Base-by-base conservation (phyloP, 306 rosid species). In the Argentina anserina region DNA sequence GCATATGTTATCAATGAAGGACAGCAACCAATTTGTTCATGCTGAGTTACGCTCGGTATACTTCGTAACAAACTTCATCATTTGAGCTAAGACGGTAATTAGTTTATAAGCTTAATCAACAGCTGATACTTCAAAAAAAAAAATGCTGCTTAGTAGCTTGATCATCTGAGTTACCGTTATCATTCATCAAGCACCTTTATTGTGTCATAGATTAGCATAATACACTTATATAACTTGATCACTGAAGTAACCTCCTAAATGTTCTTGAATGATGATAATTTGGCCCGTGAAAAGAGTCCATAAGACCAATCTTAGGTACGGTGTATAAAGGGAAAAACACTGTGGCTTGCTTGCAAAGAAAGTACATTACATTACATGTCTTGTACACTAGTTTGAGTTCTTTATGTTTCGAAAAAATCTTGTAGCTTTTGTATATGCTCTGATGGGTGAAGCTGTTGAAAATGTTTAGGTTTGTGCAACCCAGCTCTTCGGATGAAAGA, bases 381-480 rank as follows among this genome's bases (percentile, higher is more conserved):
- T 11, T 11, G 62, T 56, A 23, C 62, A 4, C 6, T 52, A 52
- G 21, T 23, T 52, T 23, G 59, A 52, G 6, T 21, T 21, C 14
- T 52, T 21, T 2, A 52, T n/a, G 23, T 15, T 52, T 67, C 66
- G 46, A 53, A 53, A 31, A 34, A 14, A 8, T 3, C 0, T 20
- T 10, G 50, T 26, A 12, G 70, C 28, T 41, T 1, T 55, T 28
- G 39, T 20, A 10, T 40, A 2, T 63, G 66, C 71, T 40, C 42
- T 71, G 40, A 74, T 50, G 34, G 37, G 59, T 42, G 15, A 62
- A 66, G 53, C 29, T 43, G 2, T 76, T 49, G 74, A 42, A 41
- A 67, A 56, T 36, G 68, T 43, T 26, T 77, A 82, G 81, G 86
- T 40, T 43, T 82, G 45, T 82, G 86, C 78, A 72, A 75, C 39